Evolutionary conservation across 1,284 basidiomycete species (phyloP).

Genomic region (Peniophora sp.): DNA sequence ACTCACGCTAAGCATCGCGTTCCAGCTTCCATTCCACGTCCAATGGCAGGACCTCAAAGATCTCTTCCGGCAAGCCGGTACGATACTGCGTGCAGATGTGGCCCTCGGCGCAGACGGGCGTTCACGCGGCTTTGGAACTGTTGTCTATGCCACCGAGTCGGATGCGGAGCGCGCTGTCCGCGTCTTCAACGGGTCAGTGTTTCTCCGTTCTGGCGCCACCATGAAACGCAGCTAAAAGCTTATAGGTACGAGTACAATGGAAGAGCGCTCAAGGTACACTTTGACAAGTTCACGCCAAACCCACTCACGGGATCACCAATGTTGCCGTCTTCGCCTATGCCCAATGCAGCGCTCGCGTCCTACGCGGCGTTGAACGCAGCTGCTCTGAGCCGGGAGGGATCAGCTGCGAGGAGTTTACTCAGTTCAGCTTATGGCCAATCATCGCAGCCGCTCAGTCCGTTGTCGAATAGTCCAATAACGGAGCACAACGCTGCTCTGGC

Average conservation of each 20-base stretch:
- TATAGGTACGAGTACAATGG: conserved; percentile 82
- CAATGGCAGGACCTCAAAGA: conserved; percentile 99
- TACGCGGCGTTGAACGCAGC: conserved; percentile 1
- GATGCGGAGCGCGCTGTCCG: conserved; percentile 84
- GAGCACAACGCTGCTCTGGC: neutral
- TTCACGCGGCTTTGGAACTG: conserved; percentile 84
- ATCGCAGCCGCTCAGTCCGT: neutral
- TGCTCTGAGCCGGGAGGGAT: neutral
- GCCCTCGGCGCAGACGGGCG: conserved; percentile 81
- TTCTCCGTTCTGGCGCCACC: neutral
- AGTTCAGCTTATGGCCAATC: neutral
- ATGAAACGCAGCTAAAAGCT: conserved; percentile 2
- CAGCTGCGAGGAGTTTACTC: neutral
- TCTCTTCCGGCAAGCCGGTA: conserved; percentile 81
- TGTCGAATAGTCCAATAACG: neutral
- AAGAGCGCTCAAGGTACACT: conserved; percentile 78
- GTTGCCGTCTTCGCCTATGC: conserved; percentile 19
- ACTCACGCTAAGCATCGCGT: conserved; percentile 8
- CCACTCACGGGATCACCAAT: conserved; percentile 22
- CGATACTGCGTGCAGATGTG: conserved; percentile 84
- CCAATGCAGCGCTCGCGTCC: conserved; percentile 1
- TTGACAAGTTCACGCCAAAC: conserved; percentile 63
- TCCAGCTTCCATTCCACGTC: conserved; percentile 87
- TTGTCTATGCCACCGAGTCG: conserved; percentile 74
- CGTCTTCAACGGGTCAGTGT: conserved; percentile 78